These are phyloP conservation scores for Fraxinus pennsylvanica DNA, from an alignment of 257 asterid species.

Conservation along the genomic window DNA sequence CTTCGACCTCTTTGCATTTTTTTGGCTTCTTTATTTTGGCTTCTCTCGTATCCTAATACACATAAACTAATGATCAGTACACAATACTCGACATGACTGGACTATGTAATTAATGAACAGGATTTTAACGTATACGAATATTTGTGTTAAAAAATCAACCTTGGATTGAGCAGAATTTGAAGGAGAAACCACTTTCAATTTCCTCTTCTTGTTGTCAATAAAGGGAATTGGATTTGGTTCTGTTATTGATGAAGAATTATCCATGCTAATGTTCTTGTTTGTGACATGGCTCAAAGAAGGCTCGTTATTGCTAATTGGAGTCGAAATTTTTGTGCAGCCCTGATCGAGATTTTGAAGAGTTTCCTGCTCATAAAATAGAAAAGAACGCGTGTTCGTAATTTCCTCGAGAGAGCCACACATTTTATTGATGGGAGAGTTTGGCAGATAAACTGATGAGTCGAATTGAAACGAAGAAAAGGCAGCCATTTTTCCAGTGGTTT, in stretches of 20 bases:
- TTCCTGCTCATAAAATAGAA: slow-evolving; percentile 40
- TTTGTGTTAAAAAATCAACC: slow-evolving; percentile 27
- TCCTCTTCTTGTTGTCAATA: slow-evolving; percentile 48
- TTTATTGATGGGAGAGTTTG: slow-evolving; percentile 28
- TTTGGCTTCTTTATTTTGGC: slow-evolving; percentile 35
- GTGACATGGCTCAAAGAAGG: slow-evolving; percentile 17
- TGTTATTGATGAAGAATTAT: slow-evolving; percentile 49
- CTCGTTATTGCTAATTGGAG: slow-evolving; percentile 23
- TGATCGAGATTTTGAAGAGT: slow-evolving; percentile 31
- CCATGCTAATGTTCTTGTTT: slow-evolving; percentile 38
- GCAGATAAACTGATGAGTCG: slow-evolving; percentile 35
- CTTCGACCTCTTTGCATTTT: slow-evolving; percentile 28
- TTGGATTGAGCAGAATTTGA: slow-evolving; percentile 54
- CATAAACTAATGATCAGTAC: neutral
- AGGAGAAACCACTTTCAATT: slow-evolving; percentile 34
- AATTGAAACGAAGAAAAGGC: slow-evolving; percentile 44
- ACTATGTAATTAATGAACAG: too few relatives aligned
- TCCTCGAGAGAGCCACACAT: slow-evolving; percentile 34
- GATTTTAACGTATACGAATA: too few relatives aligned
- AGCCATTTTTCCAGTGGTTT: slow-evolving; percentile 33
- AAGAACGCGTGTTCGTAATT: slow-evolving; percentile 25
- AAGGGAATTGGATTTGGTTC: slow-evolving; percentile 3
- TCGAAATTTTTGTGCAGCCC: slow-evolving; percentile 19
- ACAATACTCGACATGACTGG: neutral
- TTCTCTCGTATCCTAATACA: slow-evolving; percentile 23